Conservation (phyloP, 2,329 filamentous ascomycete genomes). For the Sporothrix schenckii region DNA sequence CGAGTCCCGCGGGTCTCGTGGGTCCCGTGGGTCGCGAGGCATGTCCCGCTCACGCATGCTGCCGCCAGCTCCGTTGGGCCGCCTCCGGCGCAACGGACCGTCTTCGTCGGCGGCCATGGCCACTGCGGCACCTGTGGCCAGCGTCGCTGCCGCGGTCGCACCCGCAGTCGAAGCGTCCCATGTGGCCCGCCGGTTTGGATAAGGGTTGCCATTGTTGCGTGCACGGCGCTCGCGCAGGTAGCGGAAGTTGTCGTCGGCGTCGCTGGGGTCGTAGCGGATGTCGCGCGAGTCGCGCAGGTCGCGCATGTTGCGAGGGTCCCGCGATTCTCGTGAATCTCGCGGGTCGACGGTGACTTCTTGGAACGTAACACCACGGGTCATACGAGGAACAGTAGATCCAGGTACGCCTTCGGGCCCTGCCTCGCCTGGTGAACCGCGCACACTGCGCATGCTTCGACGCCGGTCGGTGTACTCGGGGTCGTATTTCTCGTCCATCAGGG, state of each 20-base stretch:
- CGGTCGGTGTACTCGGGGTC: neutral
- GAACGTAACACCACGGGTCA: conserved; percentile 21
- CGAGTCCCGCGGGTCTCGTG: neutral
- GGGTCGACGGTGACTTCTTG: conserved; percentile 10
- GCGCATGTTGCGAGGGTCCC: conserved; percentile 10
- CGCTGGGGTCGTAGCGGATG: conserved; percentile 6
- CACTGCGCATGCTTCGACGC: neutral
- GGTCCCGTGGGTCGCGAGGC: neutral
- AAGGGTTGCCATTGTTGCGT: neutral
- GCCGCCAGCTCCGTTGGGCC: conserved; percentile 11
- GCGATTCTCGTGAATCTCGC: neutral
- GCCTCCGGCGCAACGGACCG: neutral
- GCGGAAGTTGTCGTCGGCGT: conserved; percentile 20
- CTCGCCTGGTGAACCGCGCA: neutral
- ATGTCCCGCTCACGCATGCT: neutral
- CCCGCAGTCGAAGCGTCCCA: conserved; percentile 22
- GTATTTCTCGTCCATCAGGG: neutral
- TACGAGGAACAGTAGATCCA: neutral
- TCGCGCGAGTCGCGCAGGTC: conserved; percentile 26
- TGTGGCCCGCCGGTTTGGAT: neutral
- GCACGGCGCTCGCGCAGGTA: conserved; percentile 25
- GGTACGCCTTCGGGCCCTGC: neutral
- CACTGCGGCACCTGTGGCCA: conserved; percentile 7
- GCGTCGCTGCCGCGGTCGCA: neutral
- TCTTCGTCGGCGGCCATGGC: conserved; percentile 13